Evolutionary conservation across 2,329 filamentous ascomycete genomes (phyloP), one percentile per base, ranked within the genome.

Genomic region (Fusarium sp.): DNA sequence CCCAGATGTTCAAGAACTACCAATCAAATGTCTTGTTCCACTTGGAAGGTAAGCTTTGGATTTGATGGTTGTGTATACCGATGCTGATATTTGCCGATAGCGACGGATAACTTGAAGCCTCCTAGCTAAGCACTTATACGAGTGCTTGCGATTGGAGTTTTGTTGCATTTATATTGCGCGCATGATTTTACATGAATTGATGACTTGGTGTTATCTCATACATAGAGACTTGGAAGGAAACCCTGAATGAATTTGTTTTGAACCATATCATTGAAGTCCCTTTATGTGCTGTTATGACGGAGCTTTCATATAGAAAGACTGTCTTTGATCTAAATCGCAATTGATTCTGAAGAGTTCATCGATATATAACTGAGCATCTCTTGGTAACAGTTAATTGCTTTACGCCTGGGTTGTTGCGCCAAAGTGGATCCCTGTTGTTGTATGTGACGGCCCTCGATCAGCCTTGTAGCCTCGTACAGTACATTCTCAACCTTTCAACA

Each of bases 1-100:
- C 95, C 1, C 95, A 98, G 79, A 99, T 99, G 96, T 99, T 98
- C 86, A 98, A 98, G 84, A 99, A 98, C 82, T 99, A 99, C 79
- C 94, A 98, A 80, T 97, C 94, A 13, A 99, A 98, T 75, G 95
- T 98, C 16, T 84, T 98, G 8, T 98, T 99, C 79, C 96, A 99
- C 76, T 86, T 99, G 8, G 96, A 98, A 90, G 96, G 96, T 97
- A 84, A 72, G 79, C 53, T 27, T 18, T 34, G 20, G 20, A 12
- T 7, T 32, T 3, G 4, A 34, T 27, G 9, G 20, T 25, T 5
- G 30, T 34, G 16, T 12, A 22, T 22, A 13, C 11, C 20, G 34
- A 24, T 52, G 41, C 34, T 18, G 57, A 59, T 57, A 32, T 44
- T 58, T 61, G 48, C 70, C 47, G 45, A 20, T 71, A 97, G 93